phyloP scores from a whole-genome alignment of 306 rosid species.

The Vicia sativa region DNA sequence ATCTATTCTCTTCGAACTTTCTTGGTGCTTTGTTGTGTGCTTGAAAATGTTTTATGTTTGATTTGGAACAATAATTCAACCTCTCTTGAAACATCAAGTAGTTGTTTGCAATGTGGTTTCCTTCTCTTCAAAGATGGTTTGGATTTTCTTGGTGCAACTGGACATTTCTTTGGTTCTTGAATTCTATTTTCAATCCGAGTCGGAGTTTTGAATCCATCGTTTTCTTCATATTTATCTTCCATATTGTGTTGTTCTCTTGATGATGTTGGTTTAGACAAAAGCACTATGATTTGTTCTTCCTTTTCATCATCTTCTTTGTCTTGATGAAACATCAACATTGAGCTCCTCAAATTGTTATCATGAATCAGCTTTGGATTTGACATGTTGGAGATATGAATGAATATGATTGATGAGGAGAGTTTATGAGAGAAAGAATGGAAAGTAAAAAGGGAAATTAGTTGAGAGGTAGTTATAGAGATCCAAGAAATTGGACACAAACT shows the following conservation, averaged over 20 bases:
- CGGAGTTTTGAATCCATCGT: slow-evolving; percentile 74
- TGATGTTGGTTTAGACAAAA: neutral
- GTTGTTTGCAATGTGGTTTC: slow-evolving; percentile 33
- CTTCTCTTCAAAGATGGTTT: slow-evolving; percentile 43
- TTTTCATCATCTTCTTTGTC: neutral
- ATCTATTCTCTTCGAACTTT: slow-evolving; percentile 42
- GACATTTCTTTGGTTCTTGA: slow-evolving; percentile 51
- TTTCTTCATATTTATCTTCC: slow-evolving; percentile 23
- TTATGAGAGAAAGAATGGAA: neutral
- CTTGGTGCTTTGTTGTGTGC: slow-evolving; percentile 38
- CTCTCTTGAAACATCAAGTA: slow-evolving; percentile 40
- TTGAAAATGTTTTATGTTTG: slow-evolving; percentile 20
- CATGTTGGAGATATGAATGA: slow-evolving; percentile 7
- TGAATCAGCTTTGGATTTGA: slow-evolving; percentile 25
- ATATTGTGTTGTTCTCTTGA: neutral
- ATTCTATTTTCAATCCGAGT: slow-evolving; percentile 50
- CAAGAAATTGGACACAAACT: slow-evolving; percentile 9
- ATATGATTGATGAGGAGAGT: neutral
- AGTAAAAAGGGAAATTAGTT: slow-evolving; percentile 8
- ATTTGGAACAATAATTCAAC: slow-evolving; percentile 43
- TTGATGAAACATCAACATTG: slow-evolving; percentile 5
- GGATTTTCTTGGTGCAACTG: slow-evolving; percentile 59
- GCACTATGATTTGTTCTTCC: slow-evolving; percentile 12
- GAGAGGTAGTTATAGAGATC: slow-evolving; percentile 39
- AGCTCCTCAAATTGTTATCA: slow-evolving; percentile 7